Conservation (phyloP, 306 rosid species). For the Malus domestica region ASM211411v1 NC_041802.1:17960501-17961000, state of each 20-base stretch:
- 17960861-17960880: conserved; percentile 66
- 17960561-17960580: neutral
- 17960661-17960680: neutral
- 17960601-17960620: neutral
- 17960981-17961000: conserved; percentile 5
- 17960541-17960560: neutral
- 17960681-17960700: neutral
- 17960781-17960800: conserved; percentile 66
- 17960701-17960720: neutral
- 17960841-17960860: conserved; percentile 84
- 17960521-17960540: neutral
- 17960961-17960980: neutral
- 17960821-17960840: conserved; percentile 99
- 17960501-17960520: neutral
- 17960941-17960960: neutral
- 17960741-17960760: neutral
- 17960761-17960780: conserved; percentile 33
- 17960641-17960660: neutral
- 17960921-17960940: neutral
- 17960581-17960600: neutral
- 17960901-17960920: neutral
- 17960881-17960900: conserved; percentile 6
- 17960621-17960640: neutral
- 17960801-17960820: conserved; percentile 96
- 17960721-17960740: neutral